phyloP scores from a whole-genome alignment of 78 protist species.

The Dictyostelium brefeldianum region DNA sequence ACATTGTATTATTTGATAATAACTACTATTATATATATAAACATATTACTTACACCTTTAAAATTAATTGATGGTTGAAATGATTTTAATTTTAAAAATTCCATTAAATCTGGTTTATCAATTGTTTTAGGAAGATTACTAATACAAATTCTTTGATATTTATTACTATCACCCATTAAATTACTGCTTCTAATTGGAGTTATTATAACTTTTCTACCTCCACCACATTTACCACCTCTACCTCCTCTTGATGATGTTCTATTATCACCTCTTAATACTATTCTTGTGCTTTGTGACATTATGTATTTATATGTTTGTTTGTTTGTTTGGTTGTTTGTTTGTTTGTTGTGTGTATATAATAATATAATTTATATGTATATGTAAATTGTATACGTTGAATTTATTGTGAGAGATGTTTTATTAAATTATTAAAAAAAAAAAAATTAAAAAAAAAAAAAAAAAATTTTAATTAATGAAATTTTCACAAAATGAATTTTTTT shows the following conservation, averaged over 20 bases:
- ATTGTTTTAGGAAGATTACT: conserved; percentile 6
- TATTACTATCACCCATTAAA: background rate
- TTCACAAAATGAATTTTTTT: too few relatives aligned
- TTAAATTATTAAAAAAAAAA: too few relatives aligned
- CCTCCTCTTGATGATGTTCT: background rate
- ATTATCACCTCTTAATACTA: too few relatives aligned
- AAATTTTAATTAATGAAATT: too few relatives aligned
- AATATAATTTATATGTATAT: too few relatives aligned
- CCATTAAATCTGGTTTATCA: conserved; percentile 37
- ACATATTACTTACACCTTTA: conserved; percentile 32
- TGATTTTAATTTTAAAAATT: conserved; percentile 25
- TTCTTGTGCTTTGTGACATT: too few relatives aligned
- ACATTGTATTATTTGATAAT: background rate
- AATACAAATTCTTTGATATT: conserved; percentile 10
- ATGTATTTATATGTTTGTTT: too few relatives aligned
- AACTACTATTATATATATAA: background rate
- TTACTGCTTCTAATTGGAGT: background rate
- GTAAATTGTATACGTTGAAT: too few relatives aligned
- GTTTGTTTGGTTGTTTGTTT: too few relatives aligned
- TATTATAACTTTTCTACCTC: background rate
- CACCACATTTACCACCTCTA: conserved; percentile 21
- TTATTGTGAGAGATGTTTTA: too few relatives aligned
- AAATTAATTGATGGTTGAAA: conserved; percentile 24
- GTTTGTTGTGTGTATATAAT: too few relatives aligned
- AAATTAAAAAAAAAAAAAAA: too few relatives aligned